phyloP scores from a whole-genome alignment of 371 early-diverging fungal genomes.

The Saksenaea vasiformis region DNA sequence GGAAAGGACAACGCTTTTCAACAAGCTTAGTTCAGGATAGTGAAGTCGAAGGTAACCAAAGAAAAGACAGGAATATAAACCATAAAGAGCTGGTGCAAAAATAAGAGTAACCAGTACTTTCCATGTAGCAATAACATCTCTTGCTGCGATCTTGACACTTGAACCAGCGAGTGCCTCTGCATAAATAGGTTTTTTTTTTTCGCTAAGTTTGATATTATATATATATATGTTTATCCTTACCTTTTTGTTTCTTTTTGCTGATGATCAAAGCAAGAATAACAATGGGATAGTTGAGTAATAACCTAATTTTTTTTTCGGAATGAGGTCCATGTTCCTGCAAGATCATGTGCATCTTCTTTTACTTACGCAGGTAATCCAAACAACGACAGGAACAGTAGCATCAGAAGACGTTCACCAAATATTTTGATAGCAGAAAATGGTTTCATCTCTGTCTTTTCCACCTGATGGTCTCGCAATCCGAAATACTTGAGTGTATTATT shows the following conservation, averaged over 20 bases:
- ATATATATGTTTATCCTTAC: constrained; percentile 17
- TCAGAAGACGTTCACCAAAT: constrained; percentile 55
- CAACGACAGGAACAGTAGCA: constrained; percentile 59
- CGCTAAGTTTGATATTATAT: background rate
- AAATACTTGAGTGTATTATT: constrained; percentile 75
- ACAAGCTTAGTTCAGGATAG: constrained; percentile 7
- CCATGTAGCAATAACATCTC: constrained; percentile 90
- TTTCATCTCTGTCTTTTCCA: constrained; percentile 63
- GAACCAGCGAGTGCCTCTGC: constrained; percentile 77
- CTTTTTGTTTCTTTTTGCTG: constrained; percentile 63
- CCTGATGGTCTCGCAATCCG: constrained; percentile 88
- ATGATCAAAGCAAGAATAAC: constrained; percentile 54
- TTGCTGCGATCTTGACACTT: constrained; percentile 81
- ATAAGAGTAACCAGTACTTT: constrained; percentile 72
- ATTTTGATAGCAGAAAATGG: constrained; percentile 55
- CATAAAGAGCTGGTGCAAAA: constrained; percentile 63
- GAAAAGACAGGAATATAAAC: constrained; percentile 51
- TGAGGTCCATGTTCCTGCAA: constrained; percentile 17
- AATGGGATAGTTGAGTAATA: constrained; percentile 66
- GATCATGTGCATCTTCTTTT: background rate
- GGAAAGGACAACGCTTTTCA: constrained; percentile 13
- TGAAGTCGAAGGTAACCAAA: constrained; percentile 22
- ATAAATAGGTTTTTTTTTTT: constrained; percentile 5
- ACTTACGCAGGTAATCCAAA: constrained; percentile 70
- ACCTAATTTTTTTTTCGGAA: constrained; percentile 23